A percentile compares a stretch with the other conserved stretches of the same genome.
Evolutionary conservation across 805 yeast genomes (phyloP).

Genomic region (Gaillardinia entomophila): DNA sequence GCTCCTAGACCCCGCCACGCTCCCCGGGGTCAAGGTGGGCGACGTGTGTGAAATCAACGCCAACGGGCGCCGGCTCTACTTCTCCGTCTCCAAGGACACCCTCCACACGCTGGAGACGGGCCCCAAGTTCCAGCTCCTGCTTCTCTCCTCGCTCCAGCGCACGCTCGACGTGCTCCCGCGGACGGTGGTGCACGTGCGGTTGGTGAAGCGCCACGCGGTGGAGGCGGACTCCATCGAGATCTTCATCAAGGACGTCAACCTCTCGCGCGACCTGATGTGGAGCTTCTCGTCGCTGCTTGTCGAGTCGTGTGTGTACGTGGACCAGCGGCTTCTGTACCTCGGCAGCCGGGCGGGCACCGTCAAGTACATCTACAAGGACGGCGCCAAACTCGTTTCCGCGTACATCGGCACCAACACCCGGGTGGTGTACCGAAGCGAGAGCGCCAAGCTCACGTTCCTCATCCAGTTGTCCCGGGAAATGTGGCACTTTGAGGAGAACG

Average conservation of each 20-base stretch:
- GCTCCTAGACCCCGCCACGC: conserved; percentile 49
- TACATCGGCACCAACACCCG: conserved; percentile 71
- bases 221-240: conserved; percentile 81
- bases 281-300: conserved; percentile 56
- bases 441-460: conserved; percentile 76
- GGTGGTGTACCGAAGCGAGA: conserved; percentile 83
- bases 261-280: conserved; percentile 95
- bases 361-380: conserved; percentile 58
- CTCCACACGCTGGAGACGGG: conserved; percentile 5
- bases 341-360: conserved; percentile 59
- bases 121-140: conserved; percentile 42
- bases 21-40: conserved; percentile 67
- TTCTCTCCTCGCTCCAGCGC: conserved; percentile 53
- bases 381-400: conserved; percentile 67
- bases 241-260: conserved; percentile 68
- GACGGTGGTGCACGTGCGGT: conserved; percentile 52
- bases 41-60: conserved; percentile 67
- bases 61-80: conserved; percentile 32
- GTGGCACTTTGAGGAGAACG: conserved; percentile 98
- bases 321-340: conserved; percentile 60
- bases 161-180: conserved; percentile 63
- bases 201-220: conserved; percentile 41
- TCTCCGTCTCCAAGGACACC: conserved; percentile 34
- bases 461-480: conserved; percentile 90
- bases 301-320: conserved; percentile 59